Evolutionary conservation across 345 rosid genomes (phyloP).

Genomic region (Turnera subulata): DNA sequence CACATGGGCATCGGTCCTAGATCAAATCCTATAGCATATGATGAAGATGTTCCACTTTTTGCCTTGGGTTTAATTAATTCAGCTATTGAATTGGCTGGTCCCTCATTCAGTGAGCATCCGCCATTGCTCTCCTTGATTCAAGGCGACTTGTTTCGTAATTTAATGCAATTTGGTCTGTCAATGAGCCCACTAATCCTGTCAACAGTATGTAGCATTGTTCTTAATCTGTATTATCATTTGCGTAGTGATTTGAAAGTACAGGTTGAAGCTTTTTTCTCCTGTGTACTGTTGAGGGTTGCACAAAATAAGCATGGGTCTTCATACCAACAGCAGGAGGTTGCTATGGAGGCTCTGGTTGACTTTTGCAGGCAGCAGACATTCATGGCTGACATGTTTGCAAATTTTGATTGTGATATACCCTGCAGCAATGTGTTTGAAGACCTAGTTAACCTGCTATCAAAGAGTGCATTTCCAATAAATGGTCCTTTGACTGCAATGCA

Average conservation of each 20-base stretch:
- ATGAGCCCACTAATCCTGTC: conserved; percentile 79
- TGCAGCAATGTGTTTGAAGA: conserved; percentile 69
- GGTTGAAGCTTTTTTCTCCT: conserved; percentile 68
- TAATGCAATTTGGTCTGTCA: conserved; percentile 77
- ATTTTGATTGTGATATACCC: conserved; percentile 72
- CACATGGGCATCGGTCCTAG: conserved; percentile 43
- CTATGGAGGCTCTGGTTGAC: conserved; percentile 76
- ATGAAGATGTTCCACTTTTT: conserved; percentile 77
- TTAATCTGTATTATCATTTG: conserved; percentile 62
- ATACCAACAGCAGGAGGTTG: conserved; percentile 79
- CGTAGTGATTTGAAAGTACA: conserved; percentile 62
- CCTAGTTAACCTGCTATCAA: conserved; percentile 54
- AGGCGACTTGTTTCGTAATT: conserved; percentile 60
- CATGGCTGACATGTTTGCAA: conserved; percentile 64
- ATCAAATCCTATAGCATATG: conserved; percentile 63
- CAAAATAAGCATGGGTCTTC: conserved; percentile 68
- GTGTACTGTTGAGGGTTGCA: conserved; percentile 62
- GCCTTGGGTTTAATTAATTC: conserved; percentile 73
- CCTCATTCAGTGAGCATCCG: conserved; percentile 31
- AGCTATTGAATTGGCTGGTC: conserved; percentile 40
- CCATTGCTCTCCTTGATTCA: conserved; percentile 53
- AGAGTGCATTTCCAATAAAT: conserved; percentile 67
- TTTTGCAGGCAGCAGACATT: conserved; percentile 61
- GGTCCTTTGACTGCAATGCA: conserved; percentile 74
- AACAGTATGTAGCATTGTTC: conserved; percentile 69